Conservation (phyloP, 148 eudicot species). For the Silene uniflora region DNA sequence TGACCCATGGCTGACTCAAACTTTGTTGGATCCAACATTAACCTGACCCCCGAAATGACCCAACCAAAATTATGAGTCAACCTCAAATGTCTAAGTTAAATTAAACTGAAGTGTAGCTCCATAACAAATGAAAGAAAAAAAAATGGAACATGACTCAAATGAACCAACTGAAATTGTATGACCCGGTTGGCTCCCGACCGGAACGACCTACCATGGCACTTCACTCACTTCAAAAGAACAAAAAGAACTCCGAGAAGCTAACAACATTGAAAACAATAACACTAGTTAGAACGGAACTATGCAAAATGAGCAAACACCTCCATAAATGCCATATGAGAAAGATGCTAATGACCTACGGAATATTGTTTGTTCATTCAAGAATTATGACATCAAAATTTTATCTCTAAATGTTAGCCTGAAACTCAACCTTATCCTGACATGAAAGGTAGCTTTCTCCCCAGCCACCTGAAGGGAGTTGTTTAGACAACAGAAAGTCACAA, state of each 20-base stretch:
- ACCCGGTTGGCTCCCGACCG: not conserved
- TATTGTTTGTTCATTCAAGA: not conserved
- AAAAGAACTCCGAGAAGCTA: not conserved
- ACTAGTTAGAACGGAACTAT: conserved; percentile 1
- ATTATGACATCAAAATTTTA: not conserved
- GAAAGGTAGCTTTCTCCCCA: conserved; percentile 99
- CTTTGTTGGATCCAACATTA: too few relatives aligned
- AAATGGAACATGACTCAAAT: not conserved
- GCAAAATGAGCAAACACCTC: not conserved
- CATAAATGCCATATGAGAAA: not conserved
- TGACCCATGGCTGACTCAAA: too few relatives aligned
- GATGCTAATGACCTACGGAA: not conserved
- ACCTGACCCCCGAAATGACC: too few relatives aligned
- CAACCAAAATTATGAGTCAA: not conserved
- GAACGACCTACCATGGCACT: not conserved
- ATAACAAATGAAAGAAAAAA: too few relatives aligned
- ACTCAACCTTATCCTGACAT: conserved; percentile 72
- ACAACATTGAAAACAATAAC: not conserved
- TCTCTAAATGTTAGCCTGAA: not conserved
- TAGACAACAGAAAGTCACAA: conserved; percentile 75
- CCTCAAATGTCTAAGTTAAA: not conserved
- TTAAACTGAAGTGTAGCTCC: not conserved
- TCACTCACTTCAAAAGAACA: not conserved
- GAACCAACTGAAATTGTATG: not conserved
- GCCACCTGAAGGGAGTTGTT: conserved; percentile 78